phyloP scores from a whole-genome alignment of 345 rosid species.

The Pugionium dolabratum region DNA sequence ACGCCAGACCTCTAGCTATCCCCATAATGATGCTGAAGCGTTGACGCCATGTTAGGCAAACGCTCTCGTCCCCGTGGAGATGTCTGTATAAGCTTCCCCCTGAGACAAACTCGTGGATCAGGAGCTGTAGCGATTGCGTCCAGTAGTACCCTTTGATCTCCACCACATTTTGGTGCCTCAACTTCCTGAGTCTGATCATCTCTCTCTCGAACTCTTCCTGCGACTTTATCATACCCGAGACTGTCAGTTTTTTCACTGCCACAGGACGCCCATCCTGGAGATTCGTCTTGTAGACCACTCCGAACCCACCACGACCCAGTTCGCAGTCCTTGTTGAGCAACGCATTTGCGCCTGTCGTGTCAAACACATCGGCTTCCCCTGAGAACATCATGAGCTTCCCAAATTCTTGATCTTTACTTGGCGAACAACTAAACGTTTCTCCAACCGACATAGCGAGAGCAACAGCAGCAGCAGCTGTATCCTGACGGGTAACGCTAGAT shows the following conservation, averaged over 20 bases:
- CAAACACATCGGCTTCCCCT: constrained; percentile 77
- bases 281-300: constrained; percentile 79
- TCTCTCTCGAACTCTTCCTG: constrained; percentile 90
- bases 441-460: constrained; percentile 60
- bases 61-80: constrained; percentile 56
- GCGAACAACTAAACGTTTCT: constrained; percentile 82
- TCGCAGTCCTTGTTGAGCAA: constrained; percentile 94
- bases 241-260: constrained; percentile 93
- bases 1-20: constrained; percentile 83
- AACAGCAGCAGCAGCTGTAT: constrained; percentile 50
- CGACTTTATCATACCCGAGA: constrained; percentile 76
- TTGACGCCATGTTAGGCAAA: constrained; percentile 74
- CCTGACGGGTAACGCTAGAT: constrained; percentile 58
- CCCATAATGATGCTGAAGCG: constrained; percentile 82
- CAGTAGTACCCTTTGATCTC: constrained; percentile 92
- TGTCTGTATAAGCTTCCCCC: constrained; percentile 76
- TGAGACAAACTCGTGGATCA: constrained; percentile 74
- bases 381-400: constrained; percentile 98
- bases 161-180: constrained; percentile 73
- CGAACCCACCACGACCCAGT: constrained; percentile 98
- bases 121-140: constrained; percentile 84
- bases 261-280: constrained; percentile 80
- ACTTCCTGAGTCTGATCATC: constrained; percentile 70
- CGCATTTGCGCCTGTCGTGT: constrained; percentile 72
- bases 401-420: constrained; percentile 73